phyloP scores from a whole-genome alignment of 2,329 filamentous ascomycete species.

The Colletotrichum sp. region DNA sequence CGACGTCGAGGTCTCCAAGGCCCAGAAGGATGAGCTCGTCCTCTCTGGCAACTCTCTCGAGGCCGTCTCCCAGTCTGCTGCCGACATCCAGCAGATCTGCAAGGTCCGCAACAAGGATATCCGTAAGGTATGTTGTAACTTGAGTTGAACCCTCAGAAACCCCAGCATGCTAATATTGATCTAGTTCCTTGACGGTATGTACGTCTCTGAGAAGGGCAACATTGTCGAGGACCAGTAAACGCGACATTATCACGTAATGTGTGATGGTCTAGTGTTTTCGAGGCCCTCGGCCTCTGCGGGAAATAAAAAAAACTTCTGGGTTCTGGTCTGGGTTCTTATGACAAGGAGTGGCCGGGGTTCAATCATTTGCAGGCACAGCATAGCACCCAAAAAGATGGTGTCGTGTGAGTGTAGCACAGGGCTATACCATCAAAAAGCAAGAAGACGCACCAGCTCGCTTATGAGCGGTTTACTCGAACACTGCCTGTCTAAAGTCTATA shows the following conservation, averaged over 20 bases:
- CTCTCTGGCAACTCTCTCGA: constrained; percentile 94
- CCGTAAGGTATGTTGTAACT: constrained; percentile 75
- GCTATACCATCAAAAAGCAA: constrained; percentile 3
- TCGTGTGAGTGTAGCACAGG: constrained; percentile 1
- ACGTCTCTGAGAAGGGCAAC: constrained; percentile 99
- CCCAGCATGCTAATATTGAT: constrained; percentile 25
- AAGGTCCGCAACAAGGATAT: constrained; percentile 99
- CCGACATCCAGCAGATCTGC: constrained; percentile 99
- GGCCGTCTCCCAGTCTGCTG: constrained; percentile 95
- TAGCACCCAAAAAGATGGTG: background rate
- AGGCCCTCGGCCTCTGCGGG: constrained; percentile 28
- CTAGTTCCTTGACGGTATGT: constrained; percentile 99
- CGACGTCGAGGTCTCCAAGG: constrained; percentile 86
- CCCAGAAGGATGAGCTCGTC: constrained; percentile 97
- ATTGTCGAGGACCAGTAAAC: constrained; percentile 73
- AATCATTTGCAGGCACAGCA: background rate
- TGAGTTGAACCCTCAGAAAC: background rate
- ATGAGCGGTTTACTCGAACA: background rate
- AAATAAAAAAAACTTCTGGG: constrained; percentile 22
- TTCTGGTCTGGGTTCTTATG: constrained; percentile 12
- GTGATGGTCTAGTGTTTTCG: constrained; percentile 26
- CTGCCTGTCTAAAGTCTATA: background rate
- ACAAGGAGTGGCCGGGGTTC: constrained; percentile 6
- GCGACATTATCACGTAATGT: constrained; percentile 15
- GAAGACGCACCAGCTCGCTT: constrained; percentile 1